These are phyloP conservation scores for Eragrostis nindensis DNA, from an alignment of 176 grass and related monocot genomes.

Conservation along the genomic window DNA sequence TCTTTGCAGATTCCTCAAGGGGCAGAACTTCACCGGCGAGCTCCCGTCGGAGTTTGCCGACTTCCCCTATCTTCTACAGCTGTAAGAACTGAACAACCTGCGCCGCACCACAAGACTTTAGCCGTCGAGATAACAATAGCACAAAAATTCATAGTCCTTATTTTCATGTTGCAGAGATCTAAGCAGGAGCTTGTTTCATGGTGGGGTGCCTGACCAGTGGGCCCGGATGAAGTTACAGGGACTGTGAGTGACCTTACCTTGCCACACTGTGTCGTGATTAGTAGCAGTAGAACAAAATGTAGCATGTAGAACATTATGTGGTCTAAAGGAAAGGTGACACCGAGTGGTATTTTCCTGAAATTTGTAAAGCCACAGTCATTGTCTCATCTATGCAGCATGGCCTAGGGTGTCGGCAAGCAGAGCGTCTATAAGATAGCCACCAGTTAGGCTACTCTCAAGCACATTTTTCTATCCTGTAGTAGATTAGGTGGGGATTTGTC, in stretches of 20 bases:
- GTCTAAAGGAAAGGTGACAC: not conserved
- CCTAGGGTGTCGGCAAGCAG: conserved; percentile 25
- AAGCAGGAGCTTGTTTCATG: conserved; percentile 72
- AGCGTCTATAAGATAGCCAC: conserved; percentile 35
- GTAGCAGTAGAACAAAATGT: conserved; percentile 22
- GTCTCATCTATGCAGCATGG: conserved; percentile 21
- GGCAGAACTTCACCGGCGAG: conserved; percentile 62
- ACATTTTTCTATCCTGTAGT: not conserved
- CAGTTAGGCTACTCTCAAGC: conserved; percentile 23
- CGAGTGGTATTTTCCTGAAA: conserved; percentile 18
- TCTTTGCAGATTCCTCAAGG: conserved; percentile 52
- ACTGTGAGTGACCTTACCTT: conserved; percentile 70
- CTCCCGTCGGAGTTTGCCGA: conserved; percentile 71
- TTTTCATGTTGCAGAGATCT: conserved; percentile 63
- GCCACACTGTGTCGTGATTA: not conserved
- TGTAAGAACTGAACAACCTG: conserved; percentile 54
- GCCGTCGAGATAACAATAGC: conserved; percentile 8
- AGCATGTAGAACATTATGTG: conserved; percentile 6
- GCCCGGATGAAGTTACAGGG: conserved; percentile 62
- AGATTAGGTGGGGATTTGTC: conserved; percentile 30
- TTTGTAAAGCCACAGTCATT: conserved; percentile 18
- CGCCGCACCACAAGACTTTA: not conserved
- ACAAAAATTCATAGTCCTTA: not conserved
- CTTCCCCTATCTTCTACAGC: conserved; percentile 66
- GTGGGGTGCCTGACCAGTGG: conserved; percentile 67